A percentile compares a stretch with the other conserved stretches of the same genome.
Evolutionary conservation across 2,329 filamentous ascomycete species (phyloP).

Genomic region (Curvularia lunata): DNA sequence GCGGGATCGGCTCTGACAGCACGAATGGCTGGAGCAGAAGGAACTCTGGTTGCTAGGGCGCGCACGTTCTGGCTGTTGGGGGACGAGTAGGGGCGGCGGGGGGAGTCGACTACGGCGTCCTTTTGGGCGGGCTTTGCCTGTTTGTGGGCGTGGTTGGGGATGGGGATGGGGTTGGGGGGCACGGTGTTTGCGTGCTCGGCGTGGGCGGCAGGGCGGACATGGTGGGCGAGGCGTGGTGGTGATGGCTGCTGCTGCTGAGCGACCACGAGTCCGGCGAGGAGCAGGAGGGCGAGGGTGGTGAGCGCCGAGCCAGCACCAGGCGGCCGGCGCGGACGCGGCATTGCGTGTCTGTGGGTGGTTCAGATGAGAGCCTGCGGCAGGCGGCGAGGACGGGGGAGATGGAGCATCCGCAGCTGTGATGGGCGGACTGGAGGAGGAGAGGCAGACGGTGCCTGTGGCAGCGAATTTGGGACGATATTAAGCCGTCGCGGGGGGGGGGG

Average conservation of each 20-base stretch:
- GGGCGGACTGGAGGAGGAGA: conserved; percentile 16
- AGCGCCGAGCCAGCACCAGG: conserved; percentile 49
- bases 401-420: conserved; percentile 40
- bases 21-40: conserved; percentile 79
- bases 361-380: conserved; percentile 38
- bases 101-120: conserved; percentile 26
- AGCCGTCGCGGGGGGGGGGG: conserved; percentile 30
- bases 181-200: conserved; percentile 29
- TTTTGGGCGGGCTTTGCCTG: conserved; percentile 17
- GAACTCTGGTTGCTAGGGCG: conserved; percentile 86
- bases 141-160: neutral
- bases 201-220: conserved; percentile 35
- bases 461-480: conserved; percentile 30
- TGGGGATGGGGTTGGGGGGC: conserved; percentile 1
- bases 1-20: conserved; percentile 94
- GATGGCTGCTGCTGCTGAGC: conserved; percentile 53
- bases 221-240: conserved; percentile 20
- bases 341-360: conserved; percentile 31
- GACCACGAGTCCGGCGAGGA: conserved; percentile 47
- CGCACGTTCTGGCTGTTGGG: conserved; percentile 70
- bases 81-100: conserved; percentile 35
- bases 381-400: conserved; percentile 38
- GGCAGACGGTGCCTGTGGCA: conserved; percentile 13
- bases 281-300: conserved; percentile 44
- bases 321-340: conserved; percentile 51